These are phyloP conservation scores for Trichoderma oligosporum DNA, from an alignment of 2,329 filamentous ascomycete genomes.

Conservation along the genomic window DNA sequence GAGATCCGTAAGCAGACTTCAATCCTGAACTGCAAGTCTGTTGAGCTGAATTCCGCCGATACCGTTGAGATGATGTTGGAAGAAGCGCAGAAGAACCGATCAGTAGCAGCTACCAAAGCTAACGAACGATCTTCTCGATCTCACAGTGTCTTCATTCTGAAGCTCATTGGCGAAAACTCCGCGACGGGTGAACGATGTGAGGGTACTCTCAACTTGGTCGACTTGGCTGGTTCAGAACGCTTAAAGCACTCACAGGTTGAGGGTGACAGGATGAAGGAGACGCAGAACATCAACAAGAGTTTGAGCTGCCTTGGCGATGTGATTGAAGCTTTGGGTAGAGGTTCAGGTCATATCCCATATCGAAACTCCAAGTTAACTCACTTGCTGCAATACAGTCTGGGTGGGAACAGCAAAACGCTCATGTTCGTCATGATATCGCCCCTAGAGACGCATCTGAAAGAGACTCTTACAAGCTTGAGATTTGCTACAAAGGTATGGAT, in stretches of 20 bases:
- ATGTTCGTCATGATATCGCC: constrained; percentile 99
- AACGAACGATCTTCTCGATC: constrained; percentile 93
- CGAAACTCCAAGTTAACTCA: constrained; percentile 96
- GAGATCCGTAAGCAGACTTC: constrained; percentile 74
- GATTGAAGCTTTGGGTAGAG: constrained; percentile 84
- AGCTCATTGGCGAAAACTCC: constrained; percentile 64
- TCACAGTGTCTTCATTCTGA: constrained; percentile 94
- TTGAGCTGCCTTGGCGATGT: constrained; percentile 90
- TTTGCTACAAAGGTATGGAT: constrained; percentile 81
- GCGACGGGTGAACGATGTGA: constrained; percentile 81
- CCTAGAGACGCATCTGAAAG: constrained; percentile 81
- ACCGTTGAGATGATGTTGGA: constrained; percentile 77
- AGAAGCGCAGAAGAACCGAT: constrained; percentile 79
- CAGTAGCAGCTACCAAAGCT: constrained; percentile 93
- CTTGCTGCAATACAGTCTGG: constrained; percentile 87
- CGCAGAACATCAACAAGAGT: constrained; percentile 95
- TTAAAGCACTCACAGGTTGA: constrained; percentile 83
- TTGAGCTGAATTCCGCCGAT: constrained; percentile 71
- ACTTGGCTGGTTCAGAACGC: constrained; percentile 88
- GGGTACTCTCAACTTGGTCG: constrained; percentile 91
- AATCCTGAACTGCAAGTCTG: constrained; percentile 74
- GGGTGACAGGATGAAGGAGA: constrained; percentile 85
- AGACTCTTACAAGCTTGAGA: constrained; percentile 90
- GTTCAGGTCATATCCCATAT: constrained; percentile 84
- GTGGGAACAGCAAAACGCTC: constrained; percentile 93